Evolutionary conservation across 306 rosid genomes (phyloP).

Genomic region (Crataegus laevigata): DNA sequence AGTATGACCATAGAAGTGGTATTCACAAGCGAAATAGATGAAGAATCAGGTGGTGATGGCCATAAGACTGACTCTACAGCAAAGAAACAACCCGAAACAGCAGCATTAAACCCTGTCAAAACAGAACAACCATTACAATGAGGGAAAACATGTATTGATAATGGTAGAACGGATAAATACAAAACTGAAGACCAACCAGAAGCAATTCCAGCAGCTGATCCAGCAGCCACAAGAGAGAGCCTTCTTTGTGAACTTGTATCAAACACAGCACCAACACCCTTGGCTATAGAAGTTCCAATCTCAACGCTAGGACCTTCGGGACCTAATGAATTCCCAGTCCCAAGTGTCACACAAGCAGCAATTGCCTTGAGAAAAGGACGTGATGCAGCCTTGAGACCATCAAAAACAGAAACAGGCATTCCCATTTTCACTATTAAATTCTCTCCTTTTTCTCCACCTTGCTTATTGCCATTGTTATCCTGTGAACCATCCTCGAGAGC

Average conservation of each 20-base stretch:
- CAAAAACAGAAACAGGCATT: slow-evolving; percentile 16
- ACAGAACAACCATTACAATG: background rate
- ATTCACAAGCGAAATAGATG: slow-evolving; percentile 59
- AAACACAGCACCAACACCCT: slow-evolving; percentile 45
- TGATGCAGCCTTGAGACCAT: slow-evolving; percentile 38
- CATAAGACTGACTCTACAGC: slow-evolving; percentile 83
- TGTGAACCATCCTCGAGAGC: slow-evolving; percentile 11
- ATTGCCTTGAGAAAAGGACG: slow-evolving; percentile 64
- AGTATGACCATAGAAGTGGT: slow-evolving; percentile 91
- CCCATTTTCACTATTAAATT: slow-evolving; percentile 11
- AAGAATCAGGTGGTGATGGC: slow-evolving; percentile 64
- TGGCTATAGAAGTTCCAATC: slow-evolving; percentile 79
- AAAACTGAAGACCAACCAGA: slow-evolving; percentile 35
- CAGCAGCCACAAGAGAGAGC: slow-evolving; percentile 73
- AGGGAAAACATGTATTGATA: background rate
- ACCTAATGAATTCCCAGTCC: slow-evolving; percentile 85
- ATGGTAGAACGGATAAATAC: background rate
- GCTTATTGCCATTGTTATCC: slow-evolving; percentile 7
- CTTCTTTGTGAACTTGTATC: slow-evolving; percentile 32
- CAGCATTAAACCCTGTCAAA: slow-evolving; percentile 80
- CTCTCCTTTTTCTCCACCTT: slow-evolving; percentile 5
- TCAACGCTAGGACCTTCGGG: slow-evolving; percentile 96
- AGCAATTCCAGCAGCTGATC: slow-evolving; percentile 95
- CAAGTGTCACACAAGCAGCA: slow-evolving; percentile 73
- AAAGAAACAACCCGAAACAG: slow-evolving; percentile 90